phyloP scores from a whole-genome alignment of 164 flowering plant genomes.

The Tetracentron sinense region DNA sequence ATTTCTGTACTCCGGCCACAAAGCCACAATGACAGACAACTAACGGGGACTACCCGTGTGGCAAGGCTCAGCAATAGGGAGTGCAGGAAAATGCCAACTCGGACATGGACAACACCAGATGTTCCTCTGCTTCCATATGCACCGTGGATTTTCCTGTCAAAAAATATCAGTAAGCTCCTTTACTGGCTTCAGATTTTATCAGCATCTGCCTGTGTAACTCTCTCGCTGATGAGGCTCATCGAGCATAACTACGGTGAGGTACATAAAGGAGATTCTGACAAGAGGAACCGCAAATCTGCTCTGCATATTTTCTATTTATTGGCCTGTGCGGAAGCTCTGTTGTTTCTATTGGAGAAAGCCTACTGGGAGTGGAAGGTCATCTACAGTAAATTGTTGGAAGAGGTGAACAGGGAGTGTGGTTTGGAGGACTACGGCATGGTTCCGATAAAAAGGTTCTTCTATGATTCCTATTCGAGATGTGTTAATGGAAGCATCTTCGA shows the following conservation, averaged over 20 bases:
- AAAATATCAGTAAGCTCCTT: too few species aligned
- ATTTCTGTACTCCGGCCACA: too few species aligned
- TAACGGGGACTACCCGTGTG: too few species aligned
- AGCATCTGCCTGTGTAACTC: too few species aligned
- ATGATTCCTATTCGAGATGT: constrained; percentile 80
- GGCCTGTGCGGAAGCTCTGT: constrained; percentile 80
- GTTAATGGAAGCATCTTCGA: constrained; percentile 89
- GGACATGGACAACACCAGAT: too few species aligned
- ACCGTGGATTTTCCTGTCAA: too few species aligned
- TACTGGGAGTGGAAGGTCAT: constrained; percentile 85
- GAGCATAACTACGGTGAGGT: constrained; percentile 58
- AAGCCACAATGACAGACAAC: too few species aligned
- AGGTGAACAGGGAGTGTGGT: constrained; percentile 60
- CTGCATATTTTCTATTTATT: constrained; percentile 71
- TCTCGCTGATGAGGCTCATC: constrained; percentile 70
- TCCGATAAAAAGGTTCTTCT: constrained; percentile 72
- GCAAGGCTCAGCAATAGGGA: too few species aligned
- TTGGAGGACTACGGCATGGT: constrained; percentile 58
- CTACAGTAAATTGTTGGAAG: constrained; percentile 58
- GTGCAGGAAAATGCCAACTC: too few species aligned
- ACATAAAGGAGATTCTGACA: constrained; percentile 62
- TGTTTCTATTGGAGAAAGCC: constrained; percentile 76
- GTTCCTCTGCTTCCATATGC: too few species aligned
- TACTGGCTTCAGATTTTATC: too few species aligned
- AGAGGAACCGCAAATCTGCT: constrained; percentile 66